These are phyloP conservation scores for Hericium alpestre DNA, from an alignment of 768 basidiomycete species.

Conservation along the genomic window DNA sequence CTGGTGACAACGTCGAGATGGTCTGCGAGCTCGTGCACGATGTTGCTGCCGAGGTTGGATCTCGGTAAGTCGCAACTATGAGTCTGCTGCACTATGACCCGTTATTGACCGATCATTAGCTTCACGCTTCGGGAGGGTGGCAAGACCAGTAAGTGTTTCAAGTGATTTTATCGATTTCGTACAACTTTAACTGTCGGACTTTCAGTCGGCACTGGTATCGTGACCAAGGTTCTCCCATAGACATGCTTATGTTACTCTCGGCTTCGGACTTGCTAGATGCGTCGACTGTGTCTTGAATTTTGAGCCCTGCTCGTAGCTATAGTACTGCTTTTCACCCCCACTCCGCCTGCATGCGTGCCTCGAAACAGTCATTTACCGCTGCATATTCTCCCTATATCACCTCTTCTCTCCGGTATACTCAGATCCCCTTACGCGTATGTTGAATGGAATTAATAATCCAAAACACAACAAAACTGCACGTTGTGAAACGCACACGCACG, in stretches of 20 bases:
- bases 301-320: neutral
- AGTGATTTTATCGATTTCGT: neutral
- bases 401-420: neutral
- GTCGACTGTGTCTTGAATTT: neutral
- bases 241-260: slow-evolving; percentile 11
- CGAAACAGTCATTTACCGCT: neutral
- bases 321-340: neutral
- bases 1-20: slow-evolving; percentile 95
- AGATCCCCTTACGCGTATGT: neutral
- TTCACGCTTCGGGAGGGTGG: slow-evolving; percentile 95
- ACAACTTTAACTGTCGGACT: slow-evolving; percentile 2
- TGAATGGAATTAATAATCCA: neutral
- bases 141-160: slow-evolving; percentile 62
- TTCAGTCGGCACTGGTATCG: slow-evolving; percentile 86
- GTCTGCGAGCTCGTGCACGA: slow-evolving; percentile 74
- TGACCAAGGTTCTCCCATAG: slow-evolving; percentile 68
- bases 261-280: neutral
- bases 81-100: neutral
- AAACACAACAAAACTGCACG: no score
- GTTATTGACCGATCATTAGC: slow-evolving; percentile 17
- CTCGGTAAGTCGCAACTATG: slow-evolving; percentile 34
- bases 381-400: neutral
- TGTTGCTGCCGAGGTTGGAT: slow-evolving; percentile 82
- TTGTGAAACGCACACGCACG: no score
- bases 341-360: neutral